Evolutionary conservation across 495 filamentous ascomycete genomes (phyloP), one percentile per base, ranked within the genome.

Genomic region (Schizothecium vesticola): DNA sequence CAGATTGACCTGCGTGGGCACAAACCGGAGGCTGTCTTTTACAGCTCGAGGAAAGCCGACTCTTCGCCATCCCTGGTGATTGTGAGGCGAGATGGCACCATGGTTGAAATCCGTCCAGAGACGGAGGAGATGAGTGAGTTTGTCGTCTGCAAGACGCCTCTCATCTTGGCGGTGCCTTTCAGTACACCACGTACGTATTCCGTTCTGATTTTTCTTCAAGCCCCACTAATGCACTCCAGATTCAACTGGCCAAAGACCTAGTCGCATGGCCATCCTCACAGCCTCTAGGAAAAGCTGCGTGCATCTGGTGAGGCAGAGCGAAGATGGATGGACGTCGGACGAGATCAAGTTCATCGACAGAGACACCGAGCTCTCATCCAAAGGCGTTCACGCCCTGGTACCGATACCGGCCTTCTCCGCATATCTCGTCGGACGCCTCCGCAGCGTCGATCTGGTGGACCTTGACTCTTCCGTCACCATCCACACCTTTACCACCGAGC

Each of bases 1-100:
- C 73, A 77, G 64, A 72, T 87, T 5, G 82, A 86, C 12, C 67
- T 88, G 19, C 80, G 80, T 59, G 82, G 83, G 25, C 82, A 85
- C 28, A 82, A 79, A 65, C 87, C 86, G 1, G 80, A 81, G 29
- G 81, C 85, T 3, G 86, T 91, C 74, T 86, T 87, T 63, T 90
- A 91, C 67, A 79, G 76, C 1, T 69, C 74, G 3, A 76, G 79
- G 33, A 64, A 67, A 28, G 69, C 67, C 22, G 70, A 73, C n/a
- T 36, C 73, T 19, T 75, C 80, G 25, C 76, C 81, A 6, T 72
- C 81, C 10, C 59, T 91, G 1, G 70, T 91, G 21, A 65, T 90
- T 13, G 79, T 90, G 25, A 83, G 84, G 66, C 81, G 82, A 23
- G 86, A 87, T 65, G 89, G 89, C 16, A 77, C 80, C 26, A 79